Base-by-base conservation (phyloP, 1,284 basidiomycete species). In the Gomphus sp. region DNA sequence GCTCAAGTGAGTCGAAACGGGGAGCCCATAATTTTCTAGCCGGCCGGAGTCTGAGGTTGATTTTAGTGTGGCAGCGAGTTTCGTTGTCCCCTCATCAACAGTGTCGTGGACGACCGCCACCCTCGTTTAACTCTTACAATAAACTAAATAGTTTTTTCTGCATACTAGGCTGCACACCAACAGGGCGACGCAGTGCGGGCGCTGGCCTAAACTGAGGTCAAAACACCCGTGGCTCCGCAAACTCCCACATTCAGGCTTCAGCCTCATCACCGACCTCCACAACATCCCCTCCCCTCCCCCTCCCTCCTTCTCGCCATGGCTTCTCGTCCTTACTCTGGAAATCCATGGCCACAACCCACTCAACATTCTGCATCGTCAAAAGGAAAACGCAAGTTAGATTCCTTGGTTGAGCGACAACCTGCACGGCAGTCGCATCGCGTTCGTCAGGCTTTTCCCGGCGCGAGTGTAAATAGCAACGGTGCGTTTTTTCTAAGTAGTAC, bases 331-430 rank as follows among this genome's bases (percentile, higher is more conserved):
- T 53, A 54, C 34, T 58, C 55, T 43, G 56, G 39, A 33, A 55
- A 33, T 53, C 52, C 59, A 54, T 54, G 41, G 53, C 61, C 49
- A 55, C 50, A 45, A 52, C 51, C 51, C 12, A 60, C 59, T 51
- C 55, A 44, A 18, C 51, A 49, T n/a, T 37, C 55, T 48, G 0
- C 22, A n/a, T 25, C 51, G 9, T 49, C 33, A 18, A 50, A 57
- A 22, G 16, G 45, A 37, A 57, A 55, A 34, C 53, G 51, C 18
- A 48, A 60, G 39, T 55, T 50, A 33, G 51, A 44, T 45, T 39
- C 28, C 4, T 31, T 36, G 34, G 39, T 39, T 12, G 43, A 52
- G 39, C 52, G 36, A 39, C 52, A 43, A 7, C 59, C 61, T 12
- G 22, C n/a, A 28, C 22, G 12, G 22, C 14, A 18, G 16, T 11